A percentile compares a stretch with the other conserved stretches of the same genome.
Evolutionary conservation across 441 rosid species (phyloP).

Genomic region (Adansonia grandidieri): DNA sequence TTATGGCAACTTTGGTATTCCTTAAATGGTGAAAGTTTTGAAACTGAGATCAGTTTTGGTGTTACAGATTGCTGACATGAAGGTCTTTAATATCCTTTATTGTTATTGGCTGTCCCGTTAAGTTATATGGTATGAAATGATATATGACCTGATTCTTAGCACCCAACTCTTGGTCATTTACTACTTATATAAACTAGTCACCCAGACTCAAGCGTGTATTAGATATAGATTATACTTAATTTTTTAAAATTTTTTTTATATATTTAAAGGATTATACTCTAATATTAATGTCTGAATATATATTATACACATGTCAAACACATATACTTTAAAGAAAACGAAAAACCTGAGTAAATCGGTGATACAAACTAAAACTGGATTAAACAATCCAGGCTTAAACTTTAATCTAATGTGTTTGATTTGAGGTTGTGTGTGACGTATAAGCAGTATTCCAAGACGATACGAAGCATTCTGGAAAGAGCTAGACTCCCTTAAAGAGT

Average conservation of each 20-base stretch:
- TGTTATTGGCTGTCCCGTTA: neutral
- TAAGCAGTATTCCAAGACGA: slow-evolving; percentile 44
- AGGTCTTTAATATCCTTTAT: too few relatives aligned
- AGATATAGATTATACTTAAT: neutral
- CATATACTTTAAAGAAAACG: too few relatives aligned
- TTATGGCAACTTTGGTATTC: neutral
- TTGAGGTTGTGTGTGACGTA: neutral
- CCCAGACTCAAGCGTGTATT: neutral
- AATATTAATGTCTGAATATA: too few relatives aligned
- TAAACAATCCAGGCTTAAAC: too few relatives aligned
- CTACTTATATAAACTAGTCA: too few relatives aligned
- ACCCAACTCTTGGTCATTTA: neutral
- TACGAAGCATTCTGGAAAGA: slow-evolving; percentile 48
- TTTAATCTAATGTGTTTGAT: too few relatives aligned
- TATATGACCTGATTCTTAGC: neutral
- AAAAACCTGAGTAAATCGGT: too few relatives aligned
- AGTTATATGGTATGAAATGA: too few relatives aligned
- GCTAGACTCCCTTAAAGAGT: slow-evolving; percentile 33
- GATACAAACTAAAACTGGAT: too few relatives aligned
- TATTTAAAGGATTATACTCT: too few relatives aligned
- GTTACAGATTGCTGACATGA: neutral
- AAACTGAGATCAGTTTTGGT: neutral
- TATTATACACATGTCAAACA: too few relatives aligned
- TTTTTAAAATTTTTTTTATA: too few relatives aligned
- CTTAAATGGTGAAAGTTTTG: neutral